Evolutionary conservation across 495 filamentous ascomycete species (phyloP), one percentile per base, ranked within the genome.

Genomic region (Penicillium argentinense): DNA sequence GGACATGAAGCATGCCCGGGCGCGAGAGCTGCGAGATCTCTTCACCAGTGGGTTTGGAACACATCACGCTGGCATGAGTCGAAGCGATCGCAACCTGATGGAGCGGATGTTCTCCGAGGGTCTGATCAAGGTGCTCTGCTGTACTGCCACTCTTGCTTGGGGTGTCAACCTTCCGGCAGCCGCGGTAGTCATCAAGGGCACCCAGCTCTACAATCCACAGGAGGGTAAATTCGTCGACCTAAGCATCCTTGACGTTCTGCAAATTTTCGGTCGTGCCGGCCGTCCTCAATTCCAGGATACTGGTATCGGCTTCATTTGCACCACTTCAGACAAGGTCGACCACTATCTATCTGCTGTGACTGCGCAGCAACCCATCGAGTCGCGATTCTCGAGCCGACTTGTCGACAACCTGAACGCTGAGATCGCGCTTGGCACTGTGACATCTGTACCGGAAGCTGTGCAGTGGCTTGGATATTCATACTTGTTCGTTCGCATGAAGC

Each of bases 391-490:
- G 6, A 78, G 83, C 42, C 90, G 89, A 58, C 72, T 99, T 3
- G 90, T 97, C 4, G 93, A 99, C 57, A 99, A 97, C 51, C 64
- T 99, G 44, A 99, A 99, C 55, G 93, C 93, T 19, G 93, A 99
- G 63, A 89, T 97, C 44, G 80, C 89, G 0, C 74, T 99, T 13
- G 93, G 93, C 8, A 99, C 93, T 0, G 95, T 99, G 33, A 96
- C 91, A 1, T 96, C 91, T 5, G 83, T 99, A n/a, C 65, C 83
- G 9, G 93, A 99, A 65, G 93, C 86, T 4, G 90, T 96, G 1
- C 87, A 92, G 57, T 99, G 93, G 93, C 82, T 99, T 9, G 91
- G 93, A 9, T 97, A 99, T 63, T 96, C 92, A 2, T 99, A 97
- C 61, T 77, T 99, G 3, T 97, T 92, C 54, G 92, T 97, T 29